Evolutionary conservation across 768 basidiomycete species (phyloP).

Genomic region (Lanmaoa rubissima): DNA sequence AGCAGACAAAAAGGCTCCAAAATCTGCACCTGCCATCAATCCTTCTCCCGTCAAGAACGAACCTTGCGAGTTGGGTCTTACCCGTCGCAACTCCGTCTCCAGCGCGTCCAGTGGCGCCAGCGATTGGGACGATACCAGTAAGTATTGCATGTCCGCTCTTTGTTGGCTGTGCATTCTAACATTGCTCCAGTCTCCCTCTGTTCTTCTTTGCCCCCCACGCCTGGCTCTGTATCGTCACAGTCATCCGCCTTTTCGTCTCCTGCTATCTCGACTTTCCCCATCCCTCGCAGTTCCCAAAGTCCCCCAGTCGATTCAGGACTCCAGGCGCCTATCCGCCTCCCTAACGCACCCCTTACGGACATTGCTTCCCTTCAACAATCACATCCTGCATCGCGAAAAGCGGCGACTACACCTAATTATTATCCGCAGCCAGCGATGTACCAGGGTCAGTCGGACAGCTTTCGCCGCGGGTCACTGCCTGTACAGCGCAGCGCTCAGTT

Average conservation of each 20-base stretch:
- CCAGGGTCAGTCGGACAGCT: slow-evolving; percentile 28
- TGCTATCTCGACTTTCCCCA: slow-evolving; percentile 54
- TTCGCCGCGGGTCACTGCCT: slow-evolving; percentile 34
- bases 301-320: slow-evolving; percentile 48
- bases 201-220: slow-evolving; percentile 35
- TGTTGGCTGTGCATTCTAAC: not conserved
- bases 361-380: slow-evolving; percentile 52
- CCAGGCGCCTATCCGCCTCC: slow-evolving; percentile 57
- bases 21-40: slow-evolving; percentile 37
- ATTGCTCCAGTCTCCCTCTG: slow-evolving; percentile 23
- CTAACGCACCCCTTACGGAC: slow-evolving; percentile 69
- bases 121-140: slow-evolving; percentile 83
- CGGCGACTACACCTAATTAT: slow-evolving; percentile 33
- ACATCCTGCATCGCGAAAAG: slow-evolving; percentile 33
- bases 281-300: slow-evolving; percentile 55
- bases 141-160: slow-evolving; percentile 21
- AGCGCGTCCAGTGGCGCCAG: slow-evolving; percentile 52
- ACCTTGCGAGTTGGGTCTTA: slow-evolving; percentile 48
- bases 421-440: slow-evolving; percentile 31
- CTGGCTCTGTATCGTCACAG: slow-evolving; percentile 51
- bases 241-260: slow-evolving; percentile 72
- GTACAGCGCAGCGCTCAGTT: slow-evolving; percentile 28
- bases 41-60: slow-evolving; percentile 61
- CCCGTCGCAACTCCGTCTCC: slow-evolving; percentile 63
- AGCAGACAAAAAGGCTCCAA: slow-evolving; percentile 33